Base-by-base conservation (phyloP, 345 rosid species). In the Cardamine occulta region DNA sequence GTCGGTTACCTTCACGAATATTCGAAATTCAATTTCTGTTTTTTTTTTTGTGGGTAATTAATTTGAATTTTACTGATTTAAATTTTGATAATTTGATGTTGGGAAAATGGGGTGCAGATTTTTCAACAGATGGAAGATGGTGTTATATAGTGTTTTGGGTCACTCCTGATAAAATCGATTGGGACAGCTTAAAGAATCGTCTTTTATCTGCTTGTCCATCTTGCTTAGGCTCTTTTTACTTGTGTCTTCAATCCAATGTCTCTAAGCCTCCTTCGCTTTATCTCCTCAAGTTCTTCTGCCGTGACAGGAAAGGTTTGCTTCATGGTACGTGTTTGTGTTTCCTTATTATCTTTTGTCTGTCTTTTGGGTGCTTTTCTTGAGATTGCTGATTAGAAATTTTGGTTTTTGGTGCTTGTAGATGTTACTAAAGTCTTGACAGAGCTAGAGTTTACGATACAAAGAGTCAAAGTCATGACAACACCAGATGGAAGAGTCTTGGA, bases 101-200 rank as follows among this genome's bases (percentile, higher is more conserved):
- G 21, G 48, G 37, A 26, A 62, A 56, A 44, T 23, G 61, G 21
- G 4, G 29, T 29, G 66, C 71, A 90, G 96, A 90, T 82, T 83
- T 88, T 64, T 88, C 96, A 5, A 90, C 93, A 2, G 96, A 90
- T 81, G 96, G 93, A 56, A 71, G 83, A 79, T 88, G 93, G 93
- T 90, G 96, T 80, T 90, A 84, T 71, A 69, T 90, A 23, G 88
- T 90, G 48, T 83, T 88, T 52, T 88, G 89, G 90, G 93, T 90
- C 32, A 81, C 76, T 61, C 87, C 87, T 0, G 70, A 79, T 72
- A 51, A 68, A 28, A 37, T 80, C 39, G 88, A 85, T 78, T 90
- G 91, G 93, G 84, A 82, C 2, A 87, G 87, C 70, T 80, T 90
- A 79, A 88, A 84, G 80, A 81, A 78, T 18, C 86, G 91, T 12